Evolutionary conservation across 2,329 filamentous ascomycete genomes (phyloP).

Genomic region (Achaetomium macrosporum): DNA sequence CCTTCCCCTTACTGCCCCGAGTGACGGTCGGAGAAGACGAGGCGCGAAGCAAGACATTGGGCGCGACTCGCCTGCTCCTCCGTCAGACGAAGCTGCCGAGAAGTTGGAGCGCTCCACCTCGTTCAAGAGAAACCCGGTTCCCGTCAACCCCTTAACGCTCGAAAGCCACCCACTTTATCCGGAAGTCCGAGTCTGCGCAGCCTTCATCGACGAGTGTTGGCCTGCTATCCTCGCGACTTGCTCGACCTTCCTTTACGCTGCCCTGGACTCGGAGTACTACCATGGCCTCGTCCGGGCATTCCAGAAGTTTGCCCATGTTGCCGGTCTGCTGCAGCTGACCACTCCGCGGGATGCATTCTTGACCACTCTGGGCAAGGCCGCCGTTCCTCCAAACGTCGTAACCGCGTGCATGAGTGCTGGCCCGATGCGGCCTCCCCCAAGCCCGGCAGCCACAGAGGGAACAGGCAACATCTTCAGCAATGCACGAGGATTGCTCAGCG

Average conservation of each 20-base stretch:
- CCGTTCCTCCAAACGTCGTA: slow-evolving; percentile 75
- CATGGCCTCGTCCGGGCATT: slow-evolving; percentile 87
- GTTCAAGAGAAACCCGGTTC: slow-evolving; percentile 69
- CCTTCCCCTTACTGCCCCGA: slow-evolving; percentile 78
- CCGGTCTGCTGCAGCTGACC: slow-evolving; percentile 74
- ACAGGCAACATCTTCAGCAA: slow-evolving; percentile 60
- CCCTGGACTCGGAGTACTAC: slow-evolving; percentile 89
- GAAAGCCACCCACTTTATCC: slow-evolving; percentile 64
- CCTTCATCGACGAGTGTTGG: slow-evolving; percentile 88
- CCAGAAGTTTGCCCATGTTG: slow-evolving; percentile 91
- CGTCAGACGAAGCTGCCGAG: slow-evolving; percentile 33
- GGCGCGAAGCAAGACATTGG: slow-evolving; percentile 39
- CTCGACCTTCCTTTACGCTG: slow-evolving; percentile 89
- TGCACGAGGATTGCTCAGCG: slow-evolving; percentile 65
- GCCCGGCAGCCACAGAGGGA: slow-evolving; percentile 41
- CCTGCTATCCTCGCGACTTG: slow-evolving; percentile 90
- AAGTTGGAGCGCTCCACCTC: slow-evolving; percentile 57
- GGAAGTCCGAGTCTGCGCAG: slow-evolving; percentile 71
- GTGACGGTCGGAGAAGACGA: slow-evolving; percentile 55
- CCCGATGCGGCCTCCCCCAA: slow-evolving; percentile 38
- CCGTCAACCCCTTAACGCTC: slow-evolving; percentile 75
- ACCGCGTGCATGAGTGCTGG: slow-evolving; percentile 53
- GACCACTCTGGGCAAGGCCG: slow-evolving; percentile 87
- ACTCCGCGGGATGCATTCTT: slow-evolving; percentile 92
- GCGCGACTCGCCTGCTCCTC: slow-evolving; percentile 38